phyloP scores from a whole-genome alignment of 331 rosid species.

The Acacia pycnantha region DNA sequence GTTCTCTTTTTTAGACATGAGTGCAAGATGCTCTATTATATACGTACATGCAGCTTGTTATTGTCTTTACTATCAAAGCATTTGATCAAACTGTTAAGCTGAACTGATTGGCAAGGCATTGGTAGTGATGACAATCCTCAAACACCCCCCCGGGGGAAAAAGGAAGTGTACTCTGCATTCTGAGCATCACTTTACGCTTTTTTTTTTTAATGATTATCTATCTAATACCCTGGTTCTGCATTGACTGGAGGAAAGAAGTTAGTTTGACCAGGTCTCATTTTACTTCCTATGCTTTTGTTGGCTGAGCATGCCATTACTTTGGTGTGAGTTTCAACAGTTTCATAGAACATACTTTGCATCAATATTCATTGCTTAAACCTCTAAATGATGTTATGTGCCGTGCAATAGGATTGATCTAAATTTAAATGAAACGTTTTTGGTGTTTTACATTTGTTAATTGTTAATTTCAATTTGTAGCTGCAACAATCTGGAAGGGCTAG shows the following conservation, averaged over 20 bases:
- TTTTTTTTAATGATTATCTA: not conserved
- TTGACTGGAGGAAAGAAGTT: not conserved
- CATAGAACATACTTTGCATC: not conserved
- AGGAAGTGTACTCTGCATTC: not conserved
- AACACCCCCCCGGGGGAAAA: not conserved
- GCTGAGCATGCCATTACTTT: not conserved
- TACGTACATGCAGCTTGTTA: not conserved
- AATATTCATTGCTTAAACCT: constrained; percentile 8
- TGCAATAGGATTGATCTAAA: not conserved
- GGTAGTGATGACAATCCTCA: not conserved
- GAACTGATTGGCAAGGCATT: not conserved
- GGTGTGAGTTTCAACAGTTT: not conserved
- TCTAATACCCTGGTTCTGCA: not conserved
- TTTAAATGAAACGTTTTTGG: constrained; percentile 23
- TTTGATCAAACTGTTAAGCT: not conserved
- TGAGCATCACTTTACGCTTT: not conserved
- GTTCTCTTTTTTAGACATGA: not conserved
- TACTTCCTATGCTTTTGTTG: not conserved
- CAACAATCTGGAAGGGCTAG: constrained; percentile 66
- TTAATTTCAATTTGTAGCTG: constrained; percentile 44
- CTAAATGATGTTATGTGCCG: not conserved
- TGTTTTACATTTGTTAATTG: constrained; percentile 20
- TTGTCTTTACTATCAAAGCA: not conserved
- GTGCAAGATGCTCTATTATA: not conserved
- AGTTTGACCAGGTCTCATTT: not conserved